Evolutionary conservation across 2,329 filamentous ascomycete species (phyloP), one percentile per base, ranked within the genome.

Genomic region (Fonsecaea nubica): DNA sequence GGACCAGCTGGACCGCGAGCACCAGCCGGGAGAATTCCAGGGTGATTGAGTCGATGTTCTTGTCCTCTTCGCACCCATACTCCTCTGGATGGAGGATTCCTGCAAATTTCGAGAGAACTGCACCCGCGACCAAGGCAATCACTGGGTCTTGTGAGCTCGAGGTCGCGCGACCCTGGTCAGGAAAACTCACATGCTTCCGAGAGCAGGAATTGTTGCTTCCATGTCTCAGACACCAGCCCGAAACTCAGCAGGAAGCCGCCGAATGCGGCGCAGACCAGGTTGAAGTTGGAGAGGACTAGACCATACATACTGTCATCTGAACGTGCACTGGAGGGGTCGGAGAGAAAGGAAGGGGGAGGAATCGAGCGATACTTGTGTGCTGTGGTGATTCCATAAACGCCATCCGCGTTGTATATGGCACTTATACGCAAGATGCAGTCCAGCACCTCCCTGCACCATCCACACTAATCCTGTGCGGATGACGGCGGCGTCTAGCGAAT

Each of bases 171-270:
- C n/a, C 30, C 42, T 57, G 35, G 6, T 54, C 18, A 13, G 9
- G 38, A 38, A 30, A 32, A 86, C 90, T 77, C 82, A 93, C 92
- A 82, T 60, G 93, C 92, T 84, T 97, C 93, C 1, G 92, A 96
- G 1, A 97, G 84, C 76, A 96, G 96, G 75, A 91, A 93, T 66
- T 88, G 90, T 80, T 97, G 93, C 76, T 97, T 97, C 75, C 91
- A 84, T n/a, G 96, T 84, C 75, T 92, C 96, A 0, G 92, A 96
- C 0, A 97, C 92, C 55, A 97, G 80, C 4, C 92, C 93, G 74
- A 96, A 97, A n/a, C 95, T 72, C 0, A 91, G 92, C 68, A 97
- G 88, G 80, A 95, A 97, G 1, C 92, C 93, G 13, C 93, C 93
- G 13, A 96, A 79, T 5, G 92, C 86, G 62, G 91, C 89, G 75